Percentiles rank a stretch among this genome's conserved stretches.
Conservation (phyloP, 805 yeast genomes). For the Brettanomyces sp. region DNA sequence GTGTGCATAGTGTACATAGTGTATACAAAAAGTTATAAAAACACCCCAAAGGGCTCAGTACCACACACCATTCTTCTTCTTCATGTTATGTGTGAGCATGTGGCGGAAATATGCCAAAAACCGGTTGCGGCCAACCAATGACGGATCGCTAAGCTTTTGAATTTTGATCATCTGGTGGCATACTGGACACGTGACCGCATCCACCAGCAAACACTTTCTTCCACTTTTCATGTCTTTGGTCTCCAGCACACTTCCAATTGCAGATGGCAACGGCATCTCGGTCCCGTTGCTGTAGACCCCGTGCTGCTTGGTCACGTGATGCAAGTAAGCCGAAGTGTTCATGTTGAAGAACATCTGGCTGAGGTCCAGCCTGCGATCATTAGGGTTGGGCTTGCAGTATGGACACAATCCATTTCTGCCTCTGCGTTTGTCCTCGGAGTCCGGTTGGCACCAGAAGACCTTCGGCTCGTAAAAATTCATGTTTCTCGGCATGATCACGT, state of each 20-base stretch:
- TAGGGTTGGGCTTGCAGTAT: slow-evolving; percentile 14
- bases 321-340: slow-evolving; percentile 18
- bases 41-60: no score
- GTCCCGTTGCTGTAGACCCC: slow-evolving; percentile 24
- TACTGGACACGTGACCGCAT: slow-evolving; percentile 17
- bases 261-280: slow-evolving; percentile 19
- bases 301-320: slow-evolving; percentile 24
- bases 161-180: slow-evolving; percentile 15
- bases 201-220: not conserved
- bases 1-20: no score
- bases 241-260: slow-evolving; percentile 9
- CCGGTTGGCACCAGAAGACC: slow-evolving; percentile 6
- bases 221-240: slow-evolving; percentile 1
- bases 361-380: slow-evolving; percentile 5
- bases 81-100: slow-evolving; percentile 8
- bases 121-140: slow-evolving; percentile 9
- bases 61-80: not conserved
- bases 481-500: not conserved
- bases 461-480: slow-evolving; percentile 12
- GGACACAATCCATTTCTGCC: slow-evolving; percentile 21
- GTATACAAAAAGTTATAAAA: no score
- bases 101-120: slow-evolving; percentile 22
- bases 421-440: not conserved
- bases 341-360: slow-evolving; percentile 1
- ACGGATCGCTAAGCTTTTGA: slow-evolving; percentile 4